These are phyloP conservation scores for Quercus lobata DNA, from an alignment of 331 rosid genomes.

Conservation along the genomic window DNA sequence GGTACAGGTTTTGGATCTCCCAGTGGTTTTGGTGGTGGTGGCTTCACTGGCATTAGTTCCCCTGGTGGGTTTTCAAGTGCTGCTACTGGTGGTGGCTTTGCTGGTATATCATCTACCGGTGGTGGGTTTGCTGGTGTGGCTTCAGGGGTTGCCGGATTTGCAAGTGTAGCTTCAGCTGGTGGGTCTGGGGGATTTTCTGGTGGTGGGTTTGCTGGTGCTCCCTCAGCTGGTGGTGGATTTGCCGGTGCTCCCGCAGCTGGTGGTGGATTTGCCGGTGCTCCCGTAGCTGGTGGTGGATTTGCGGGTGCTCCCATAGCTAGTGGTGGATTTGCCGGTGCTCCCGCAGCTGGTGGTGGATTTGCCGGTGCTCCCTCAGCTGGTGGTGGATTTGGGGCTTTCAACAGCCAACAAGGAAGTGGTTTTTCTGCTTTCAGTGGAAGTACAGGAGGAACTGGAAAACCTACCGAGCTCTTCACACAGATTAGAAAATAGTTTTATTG, in stretches of 20 bases:
- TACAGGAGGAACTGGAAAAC: conserved; percentile 59
- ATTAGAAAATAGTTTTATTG: conserved; percentile 60
- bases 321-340: no score
- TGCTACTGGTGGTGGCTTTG: conserved; percentile 45
- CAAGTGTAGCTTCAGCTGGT: conserved; percentile 1
- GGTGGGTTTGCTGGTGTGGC: conserved; percentile 36
- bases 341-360: no score
- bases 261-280: conserved; percentile 33
- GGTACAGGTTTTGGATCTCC: conserved; percentile 61
- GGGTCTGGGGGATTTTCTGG: neutral
- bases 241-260: neutral
- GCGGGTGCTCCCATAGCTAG: no score
- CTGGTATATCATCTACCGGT: conserved; percentile 23
- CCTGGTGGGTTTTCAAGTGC: conserved; percentile 54
- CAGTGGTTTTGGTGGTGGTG: conserved; percentile 55
- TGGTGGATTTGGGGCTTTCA: conserved; percentile 66
- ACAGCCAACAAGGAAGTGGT: conserved; percentile 63
- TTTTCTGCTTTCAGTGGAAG: conserved; percentile 46
- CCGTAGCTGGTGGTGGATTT: neutral
- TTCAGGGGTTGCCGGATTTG: conserved; percentile 22
- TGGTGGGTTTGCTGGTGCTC: conserved; percentile 41
- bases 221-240: conserved; percentile 37
- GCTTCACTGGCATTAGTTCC: conserved; percentile 40
- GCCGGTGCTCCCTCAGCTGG: conserved; percentile 17
- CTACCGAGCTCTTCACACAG: conserved; percentile 81